phyloP scores from a whole-genome alignment of 805 yeast species.

The Metschnikowia hibisci region DNA sequence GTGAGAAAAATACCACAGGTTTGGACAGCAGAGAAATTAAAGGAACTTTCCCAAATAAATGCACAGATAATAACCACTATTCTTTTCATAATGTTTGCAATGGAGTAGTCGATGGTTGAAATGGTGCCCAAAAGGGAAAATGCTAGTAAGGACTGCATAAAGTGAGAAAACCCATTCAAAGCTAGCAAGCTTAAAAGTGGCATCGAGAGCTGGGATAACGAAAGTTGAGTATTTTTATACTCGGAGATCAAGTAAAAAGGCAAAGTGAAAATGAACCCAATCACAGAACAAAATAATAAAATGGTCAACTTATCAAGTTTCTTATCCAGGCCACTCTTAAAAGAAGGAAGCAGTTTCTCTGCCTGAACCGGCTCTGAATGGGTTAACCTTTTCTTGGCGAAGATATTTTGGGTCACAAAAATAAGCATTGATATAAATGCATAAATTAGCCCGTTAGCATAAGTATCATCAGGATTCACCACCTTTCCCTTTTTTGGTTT shows the following conservation, averaged over 20 bases:
- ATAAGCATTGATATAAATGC: conserved; percentile 59
- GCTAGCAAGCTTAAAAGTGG: conserved; percentile 39
- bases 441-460: conserved; percentile 41
- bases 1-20: conserved; percentile 35
- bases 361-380: conserved; percentile 29
- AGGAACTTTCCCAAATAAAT: conserved; percentile 50
- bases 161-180: conserved; percentile 68
- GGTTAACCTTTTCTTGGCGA: conserved; percentile 71
- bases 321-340: conserved; percentile 20
- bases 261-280: conserved; percentile 63
- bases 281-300: conserved; percentile 62
- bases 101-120: conserved; percentile 74
- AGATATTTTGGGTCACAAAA: conserved; percentile 74
- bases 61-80: conserved; percentile 67
- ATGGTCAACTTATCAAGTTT: conserved; percentile 70
- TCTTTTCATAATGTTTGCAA: conserved; percentile 73
- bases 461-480: conserved; percentile 13
- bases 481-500: conserved; percentile 34
- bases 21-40: conserved; percentile 36
- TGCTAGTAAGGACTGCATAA: conserved; percentile 68
- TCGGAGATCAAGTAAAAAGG: conserved; percentile 66
- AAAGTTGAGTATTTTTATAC: conserved; percentile 25
- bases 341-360: conserved; percentile 22
- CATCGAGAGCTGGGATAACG: conserved; percentile 29
- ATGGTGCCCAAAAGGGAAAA: conserved; percentile 70